These are phyloP conservation scores for Pseudopyrenochaeta lycopersici DNA, from an alignment of 2,329 filamentous ascomycete genomes.

Conservation along the genomic window DNA sequence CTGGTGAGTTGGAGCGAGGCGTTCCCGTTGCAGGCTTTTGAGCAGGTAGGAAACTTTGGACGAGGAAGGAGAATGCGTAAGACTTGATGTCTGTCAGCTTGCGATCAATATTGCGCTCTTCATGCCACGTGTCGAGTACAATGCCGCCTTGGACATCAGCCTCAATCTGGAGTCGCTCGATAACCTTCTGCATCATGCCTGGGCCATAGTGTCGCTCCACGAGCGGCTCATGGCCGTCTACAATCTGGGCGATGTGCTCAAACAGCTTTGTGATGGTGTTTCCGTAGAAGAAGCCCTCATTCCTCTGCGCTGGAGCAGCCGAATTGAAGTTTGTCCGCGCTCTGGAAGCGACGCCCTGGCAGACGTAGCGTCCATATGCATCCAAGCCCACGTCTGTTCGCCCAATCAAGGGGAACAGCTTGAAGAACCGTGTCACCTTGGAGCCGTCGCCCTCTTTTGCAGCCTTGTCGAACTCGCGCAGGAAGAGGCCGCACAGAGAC, in stretches of 20 bases:
- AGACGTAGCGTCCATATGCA: conserved; percentile 95
- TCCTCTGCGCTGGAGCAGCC: conserved; percentile 66
- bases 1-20: conserved; percentile 79
- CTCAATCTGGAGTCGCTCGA: conserved; percentile 91
- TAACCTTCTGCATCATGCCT: conserved; percentile 93
- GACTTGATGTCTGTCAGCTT: conserved; percentile 95
- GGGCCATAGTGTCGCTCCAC: conserved; percentile 94
- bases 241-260: conserved; percentile 96
- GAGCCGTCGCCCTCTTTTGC: conserved; percentile 85
- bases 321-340: conserved; percentile 84
- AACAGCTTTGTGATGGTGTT: conserved; percentile 91
- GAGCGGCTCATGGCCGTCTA: conserved; percentile 88
- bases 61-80: conserved; percentile 95
- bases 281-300: conserved; percentile 89
- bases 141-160: conserved; percentile 97
- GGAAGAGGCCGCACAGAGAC: conserved; percentile 86
- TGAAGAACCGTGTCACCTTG: conserved; percentile 95
- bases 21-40: conserved; percentile 70
- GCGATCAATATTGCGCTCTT: conserved; percentile 84
- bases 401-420: conserved; percentile 93
- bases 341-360: conserved; percentile 87
- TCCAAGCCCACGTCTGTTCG: conserved; percentile 89
- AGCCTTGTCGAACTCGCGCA: conserved; percentile 94
- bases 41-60: conserved; percentile 86
- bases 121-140: conserved; percentile 92